phyloP scores from a whole-genome alignment of 1,284 basidiomycete species.

The Hymenochaete sp. region DNA sequence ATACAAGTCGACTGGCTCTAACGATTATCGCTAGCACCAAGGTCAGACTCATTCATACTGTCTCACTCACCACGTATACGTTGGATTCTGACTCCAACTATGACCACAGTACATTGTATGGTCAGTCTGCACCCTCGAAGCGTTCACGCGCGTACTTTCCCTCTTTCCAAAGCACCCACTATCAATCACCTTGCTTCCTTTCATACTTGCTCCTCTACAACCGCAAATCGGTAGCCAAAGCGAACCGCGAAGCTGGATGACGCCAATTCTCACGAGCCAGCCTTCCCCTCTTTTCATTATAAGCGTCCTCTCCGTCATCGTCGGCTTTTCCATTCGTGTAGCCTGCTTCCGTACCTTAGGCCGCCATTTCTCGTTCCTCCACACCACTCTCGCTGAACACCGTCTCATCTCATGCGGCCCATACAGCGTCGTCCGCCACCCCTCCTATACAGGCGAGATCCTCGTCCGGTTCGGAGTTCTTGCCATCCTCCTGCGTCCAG shows the following conservation, averaged over 20 bases:
- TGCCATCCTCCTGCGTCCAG: conserved; percentile 4
- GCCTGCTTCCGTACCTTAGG: conserved; percentile 11
- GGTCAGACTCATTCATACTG: not conserved
- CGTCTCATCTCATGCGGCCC: conserved; percentile 12
- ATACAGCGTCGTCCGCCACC: conserved; percentile 14
- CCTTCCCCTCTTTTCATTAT: not conserved
- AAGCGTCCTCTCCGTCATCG: conserved; percentile 6
- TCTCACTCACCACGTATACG: not conserved
- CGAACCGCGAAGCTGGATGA: not conserved
- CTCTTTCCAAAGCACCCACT: not conserved
- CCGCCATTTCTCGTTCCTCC: conserved; percentile 13
- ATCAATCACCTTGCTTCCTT: conserved; percentile 3
- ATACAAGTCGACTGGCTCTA: conserved; percentile 5
- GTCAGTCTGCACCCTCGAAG: not conserved
- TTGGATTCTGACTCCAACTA: not conserved
- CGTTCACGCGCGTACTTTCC: conserved; percentile 1
- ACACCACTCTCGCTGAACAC: conserved; percentile 13
- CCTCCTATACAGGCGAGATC: conserved; percentile 13
- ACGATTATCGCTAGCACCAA: conserved; percentile 1
- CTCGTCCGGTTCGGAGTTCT: conserved; percentile 7
- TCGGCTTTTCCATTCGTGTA: conserved; percentile 8
- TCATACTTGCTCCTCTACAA: conserved; percentile 2
- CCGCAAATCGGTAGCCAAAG: not conserved
- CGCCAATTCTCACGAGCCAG: not conserved
- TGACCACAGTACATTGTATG: conserved; percentile 5